These are phyloP conservation scores for Geosiphon pyriformis DNA, from an alignment of 192 early-diverging fungal species.

Conservation along the genomic window DNA sequence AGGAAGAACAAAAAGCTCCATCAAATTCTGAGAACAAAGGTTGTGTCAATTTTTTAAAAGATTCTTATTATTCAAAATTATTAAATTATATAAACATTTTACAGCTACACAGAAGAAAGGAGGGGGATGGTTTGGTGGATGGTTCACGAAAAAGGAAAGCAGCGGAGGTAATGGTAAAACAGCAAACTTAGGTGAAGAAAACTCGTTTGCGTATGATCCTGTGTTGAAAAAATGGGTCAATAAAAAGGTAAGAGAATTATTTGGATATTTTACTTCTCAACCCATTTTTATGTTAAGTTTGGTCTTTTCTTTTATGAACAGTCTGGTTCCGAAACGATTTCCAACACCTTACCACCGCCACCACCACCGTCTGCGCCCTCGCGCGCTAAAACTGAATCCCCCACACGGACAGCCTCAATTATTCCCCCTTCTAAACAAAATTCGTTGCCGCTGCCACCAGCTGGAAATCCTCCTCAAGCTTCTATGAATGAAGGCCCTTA, in stretches of 20 bases:
- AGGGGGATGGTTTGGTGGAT: slow-evolving; percentile 19
- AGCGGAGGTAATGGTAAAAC: slow-evolving; percentile 2
- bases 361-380: slow-evolving; percentile 10
- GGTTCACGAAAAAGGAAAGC: slow-evolving; percentile 19
- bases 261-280: neutral
- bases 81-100: too few relatives aligned
- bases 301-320: neutral
- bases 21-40: neutral
- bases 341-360: slow-evolving; percentile 2
- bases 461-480: slow-evolving; percentile 23
- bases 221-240: slow-evolving; percentile 87
- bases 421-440: slow-evolving; percentile 25
- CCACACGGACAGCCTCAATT: neutral
- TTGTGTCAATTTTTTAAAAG: too few relatives aligned
- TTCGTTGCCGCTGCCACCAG: slow-evolving; percentile 36
- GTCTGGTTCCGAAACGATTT: slow-evolving; percentile 17
- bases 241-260: slow-evolving; percentile 43
- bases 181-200: slow-evolving; percentile 85
- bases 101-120: too few relatives aligned
- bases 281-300: neutral
- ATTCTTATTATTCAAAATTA: too few relatives aligned
- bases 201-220: slow-evolving; percentile 80
- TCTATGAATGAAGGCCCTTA: slow-evolving; percentile 14
- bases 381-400: slow-evolving; percentile 17
- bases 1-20: neutral